A percentile compares a stretch with the other conserved stretches of the same genome.
Conservation (phyloP, 2,329 filamentous ascomycete genomes). For the Aspergillus sp. region DNA sequence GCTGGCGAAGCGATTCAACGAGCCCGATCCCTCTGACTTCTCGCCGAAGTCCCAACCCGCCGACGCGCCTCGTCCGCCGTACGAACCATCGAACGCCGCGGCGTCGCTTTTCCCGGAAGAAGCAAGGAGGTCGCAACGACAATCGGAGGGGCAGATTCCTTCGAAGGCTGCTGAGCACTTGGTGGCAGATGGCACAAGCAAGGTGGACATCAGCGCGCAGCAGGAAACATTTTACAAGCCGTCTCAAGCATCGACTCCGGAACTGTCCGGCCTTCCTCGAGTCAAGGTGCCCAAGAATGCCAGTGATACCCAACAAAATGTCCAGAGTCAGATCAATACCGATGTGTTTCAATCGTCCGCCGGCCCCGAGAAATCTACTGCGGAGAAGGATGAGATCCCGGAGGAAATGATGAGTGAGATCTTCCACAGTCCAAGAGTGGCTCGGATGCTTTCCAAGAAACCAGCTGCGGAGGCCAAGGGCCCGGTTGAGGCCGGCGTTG, state of each 20-base stretch:
- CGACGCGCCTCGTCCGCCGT: conserved; percentile 29
- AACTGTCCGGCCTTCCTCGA: conserved; percentile 54
- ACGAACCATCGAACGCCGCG: conserved; percentile 24
- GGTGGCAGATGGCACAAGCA: conserved; percentile 25
- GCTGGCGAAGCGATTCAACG: conserved; percentile 59
- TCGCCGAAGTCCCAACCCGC: conserved; percentile 14
- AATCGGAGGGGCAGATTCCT: conserved; percentile 55
- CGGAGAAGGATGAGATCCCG: conserved; percentile 47
- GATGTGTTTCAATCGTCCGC: conserved; percentile 53
- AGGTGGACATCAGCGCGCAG: conserved; percentile 51
- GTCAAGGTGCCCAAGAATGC: conserved; percentile 56
- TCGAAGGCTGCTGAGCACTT: conserved; percentile 47
- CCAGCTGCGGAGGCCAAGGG: conserved; percentile 11
- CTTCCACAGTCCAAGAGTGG: conserved; percentile 61
- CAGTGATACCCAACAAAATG: conserved; percentile 46
- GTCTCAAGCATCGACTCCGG: conserved; percentile 46
- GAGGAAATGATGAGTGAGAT: conserved; percentile 61
- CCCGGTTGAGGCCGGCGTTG: neutral
- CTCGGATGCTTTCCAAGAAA: conserved; percentile 54
- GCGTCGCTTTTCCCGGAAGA: conserved; percentile 40
- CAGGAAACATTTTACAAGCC: conserved; percentile 59
- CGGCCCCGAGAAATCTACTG: conserved; percentile 14
- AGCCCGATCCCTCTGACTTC: conserved; percentile 33
- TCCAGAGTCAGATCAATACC: conserved; percentile 50
- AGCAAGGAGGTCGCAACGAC: conserved; percentile 47